Conservation (phyloP, 305 asterid genomes). For the Fraxinus xanthoxyloides region DNA sequence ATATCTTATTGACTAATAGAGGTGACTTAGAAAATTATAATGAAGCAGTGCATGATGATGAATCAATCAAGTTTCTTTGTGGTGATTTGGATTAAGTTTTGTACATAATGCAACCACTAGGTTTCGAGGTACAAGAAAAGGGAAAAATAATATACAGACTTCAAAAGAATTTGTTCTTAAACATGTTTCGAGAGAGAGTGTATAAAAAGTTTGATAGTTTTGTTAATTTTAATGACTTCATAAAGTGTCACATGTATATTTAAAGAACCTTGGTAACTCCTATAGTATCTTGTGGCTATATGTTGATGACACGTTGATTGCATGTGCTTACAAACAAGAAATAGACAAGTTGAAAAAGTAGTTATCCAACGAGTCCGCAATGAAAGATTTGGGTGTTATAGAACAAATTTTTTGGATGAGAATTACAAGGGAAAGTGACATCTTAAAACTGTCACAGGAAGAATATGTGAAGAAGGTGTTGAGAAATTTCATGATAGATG, state of each 20-base stretch:
- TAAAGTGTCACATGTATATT: neutral
- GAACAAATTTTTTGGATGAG: neutral
- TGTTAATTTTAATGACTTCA: neutral
- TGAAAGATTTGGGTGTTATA: neutral
- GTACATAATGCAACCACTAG: neutral
- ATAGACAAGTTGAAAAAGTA: neutral
- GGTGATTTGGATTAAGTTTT: neutral
- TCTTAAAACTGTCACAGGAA: neutral
- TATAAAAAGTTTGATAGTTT: neutral
- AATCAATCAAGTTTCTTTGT: too few relatives aligned
- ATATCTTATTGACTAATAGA: too few relatives aligned
- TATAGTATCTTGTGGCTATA: neutral
- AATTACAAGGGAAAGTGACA: neutral
- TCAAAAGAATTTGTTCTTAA: neutral
- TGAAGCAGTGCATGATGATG: too few relatives aligned
- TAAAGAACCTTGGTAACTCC: neutral
- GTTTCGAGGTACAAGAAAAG: neutral
- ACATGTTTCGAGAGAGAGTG: neutral
- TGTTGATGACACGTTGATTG: neutral
- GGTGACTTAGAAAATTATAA: too few relatives aligned
- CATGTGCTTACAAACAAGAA: neutral
- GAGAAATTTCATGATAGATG: neutral
- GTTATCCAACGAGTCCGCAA: neutral
- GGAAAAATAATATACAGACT: neutral
- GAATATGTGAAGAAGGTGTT: too few relatives aligned